These are phyloP conservation scores for Pilaira anomala DNA, from an alignment of 192 early-diverging fungal species.

Conservation along the genomic window DNA sequence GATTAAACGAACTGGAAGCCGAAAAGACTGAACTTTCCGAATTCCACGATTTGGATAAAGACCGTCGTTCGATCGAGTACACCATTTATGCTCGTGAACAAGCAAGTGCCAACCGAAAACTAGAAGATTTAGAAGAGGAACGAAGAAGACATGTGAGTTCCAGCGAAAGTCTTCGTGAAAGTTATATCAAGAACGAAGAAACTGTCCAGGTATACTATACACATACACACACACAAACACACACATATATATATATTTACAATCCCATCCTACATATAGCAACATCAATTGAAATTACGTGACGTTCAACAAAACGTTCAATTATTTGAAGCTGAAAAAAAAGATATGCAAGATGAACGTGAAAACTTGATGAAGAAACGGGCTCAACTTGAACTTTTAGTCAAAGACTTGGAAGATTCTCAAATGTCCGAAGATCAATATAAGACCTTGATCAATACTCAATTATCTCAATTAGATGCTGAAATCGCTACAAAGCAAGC, in stretches of 20 bases:
- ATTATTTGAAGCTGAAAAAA: conserved; percentile 62
- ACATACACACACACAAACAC: background rate
- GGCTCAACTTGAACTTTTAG: conserved; percentile 73
- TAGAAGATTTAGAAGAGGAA: conserved; percentile 61
- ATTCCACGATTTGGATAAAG: conserved; percentile 83
- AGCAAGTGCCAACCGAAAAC: conserved; percentile 69
- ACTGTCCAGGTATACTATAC: conserved; percentile 26
- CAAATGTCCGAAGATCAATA: conserved; percentile 42
- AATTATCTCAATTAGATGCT: conserved; percentile 41
- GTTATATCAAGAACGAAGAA: conserved; percentile 22
- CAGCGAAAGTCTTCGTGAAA: conserved; percentile 23
- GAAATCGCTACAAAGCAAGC: conserved; percentile 61
- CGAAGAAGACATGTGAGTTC: conserved; percentile 44
- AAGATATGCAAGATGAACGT: conserved; percentile 67
- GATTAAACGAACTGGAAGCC: conserved; percentile 83
- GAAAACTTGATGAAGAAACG: conserved; percentile 73
- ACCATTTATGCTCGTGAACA: conserved; percentile 91
- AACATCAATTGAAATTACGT: conserved; percentile 47
- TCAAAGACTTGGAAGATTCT: conserved; percentile 78
- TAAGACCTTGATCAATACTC: conserved; percentile 28
- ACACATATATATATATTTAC: background rate
- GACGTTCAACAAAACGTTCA: conserved; percentile 64
- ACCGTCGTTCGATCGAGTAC: conserved; percentile 87
- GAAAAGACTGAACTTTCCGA: conserved; percentile 92
- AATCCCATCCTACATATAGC: conserved; percentile 26